Evolutionary conservation across 208 protist species (phyloP).

Genomic region (Crithidia expoeki): DNA sequence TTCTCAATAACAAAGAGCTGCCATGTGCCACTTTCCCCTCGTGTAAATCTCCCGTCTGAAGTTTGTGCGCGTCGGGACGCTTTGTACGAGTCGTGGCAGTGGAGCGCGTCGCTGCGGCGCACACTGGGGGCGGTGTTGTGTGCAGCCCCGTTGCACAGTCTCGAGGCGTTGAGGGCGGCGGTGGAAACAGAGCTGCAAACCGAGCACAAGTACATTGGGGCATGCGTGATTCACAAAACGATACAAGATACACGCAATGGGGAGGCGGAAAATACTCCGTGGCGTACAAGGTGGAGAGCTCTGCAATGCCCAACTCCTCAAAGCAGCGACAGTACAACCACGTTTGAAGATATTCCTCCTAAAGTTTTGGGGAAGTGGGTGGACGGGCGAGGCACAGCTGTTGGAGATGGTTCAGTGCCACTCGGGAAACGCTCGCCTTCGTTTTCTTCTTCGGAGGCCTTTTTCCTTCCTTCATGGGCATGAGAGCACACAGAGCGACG

Average conservation of each 20-base stretch:
- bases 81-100: constrained; percentile 24
- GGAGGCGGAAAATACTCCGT: background rate
- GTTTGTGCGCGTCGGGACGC: background rate
- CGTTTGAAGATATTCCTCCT: background rate
- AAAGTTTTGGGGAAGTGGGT: background rate
- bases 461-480: background rate
- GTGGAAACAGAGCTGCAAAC: constrained; percentile 8
- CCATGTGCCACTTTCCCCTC: background rate
- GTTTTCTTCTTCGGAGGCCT: too few relatives aligned
- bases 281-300: constrained; percentile 12
- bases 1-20: background rate
- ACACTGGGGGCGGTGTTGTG: constrained; percentile 46
- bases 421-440: background rate
- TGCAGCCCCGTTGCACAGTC: constrained; percentile 26
- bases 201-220: constrained; percentile 4
- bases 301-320: background rate
- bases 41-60: too few relatives aligned
- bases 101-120: constrained; percentile 38
- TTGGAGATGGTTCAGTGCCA: background rate
- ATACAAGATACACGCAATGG: too few relatives aligned
- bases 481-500: background rate
- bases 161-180: constrained; percentile 5
- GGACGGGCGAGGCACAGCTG: background rate
- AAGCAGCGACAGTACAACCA: background rate
- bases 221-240: background rate